These are phyloP conservation scores for Celoporthe dispersa DNA, from an alignment of 2,329 filamentous ascomycete genomes.

Conservation along the genomic window DNA sequence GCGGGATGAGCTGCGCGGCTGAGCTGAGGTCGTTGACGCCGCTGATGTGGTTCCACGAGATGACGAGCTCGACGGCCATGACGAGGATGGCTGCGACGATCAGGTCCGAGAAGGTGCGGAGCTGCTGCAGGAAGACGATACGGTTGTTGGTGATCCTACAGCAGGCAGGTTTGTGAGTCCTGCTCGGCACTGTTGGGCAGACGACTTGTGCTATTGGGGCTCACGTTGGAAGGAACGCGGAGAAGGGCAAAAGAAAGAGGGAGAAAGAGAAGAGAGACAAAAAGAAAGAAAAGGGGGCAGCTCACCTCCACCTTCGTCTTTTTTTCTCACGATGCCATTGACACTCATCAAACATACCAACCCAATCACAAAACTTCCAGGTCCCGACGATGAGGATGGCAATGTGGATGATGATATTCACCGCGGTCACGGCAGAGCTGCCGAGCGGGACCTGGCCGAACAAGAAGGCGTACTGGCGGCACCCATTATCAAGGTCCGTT, in stretches of 20 bases:
- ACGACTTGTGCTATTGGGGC: no score
- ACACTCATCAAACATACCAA: constrained; percentile 23
- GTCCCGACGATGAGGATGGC: constrained; percentile 29
- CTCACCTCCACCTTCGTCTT: constrained; percentile 23
- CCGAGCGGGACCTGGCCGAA: constrained; percentile 28
- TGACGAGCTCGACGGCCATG: constrained; percentile 32
- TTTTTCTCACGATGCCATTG: constrained; percentile 16
- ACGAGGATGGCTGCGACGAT: constrained; percentile 30
- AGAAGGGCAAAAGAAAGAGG: no score
- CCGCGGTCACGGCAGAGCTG: constrained; percentile 25
- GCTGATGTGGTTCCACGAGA: constrained; percentile 32
- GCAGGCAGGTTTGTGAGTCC: neutral
- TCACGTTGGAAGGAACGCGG: no score
- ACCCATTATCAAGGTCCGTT: neutral
- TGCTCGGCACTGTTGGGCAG: neutral
- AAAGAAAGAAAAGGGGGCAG: no score
- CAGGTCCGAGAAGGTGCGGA: constrained; percentile 33
- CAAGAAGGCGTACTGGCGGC: constrained; percentile 31
- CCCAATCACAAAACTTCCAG: constrained; percentile 8
- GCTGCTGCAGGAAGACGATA: constrained; percentile 27
- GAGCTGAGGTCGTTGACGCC: constrained; percentile 38
- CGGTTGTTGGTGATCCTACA: constrained; percentile 24
- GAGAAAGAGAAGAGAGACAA: no score
- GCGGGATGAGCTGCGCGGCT: constrained; percentile 32
- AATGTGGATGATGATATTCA: constrained; percentile 30